phyloP scores from a whole-genome alignment of 257 asterid species.

The Solanum virginianum region DNA sequence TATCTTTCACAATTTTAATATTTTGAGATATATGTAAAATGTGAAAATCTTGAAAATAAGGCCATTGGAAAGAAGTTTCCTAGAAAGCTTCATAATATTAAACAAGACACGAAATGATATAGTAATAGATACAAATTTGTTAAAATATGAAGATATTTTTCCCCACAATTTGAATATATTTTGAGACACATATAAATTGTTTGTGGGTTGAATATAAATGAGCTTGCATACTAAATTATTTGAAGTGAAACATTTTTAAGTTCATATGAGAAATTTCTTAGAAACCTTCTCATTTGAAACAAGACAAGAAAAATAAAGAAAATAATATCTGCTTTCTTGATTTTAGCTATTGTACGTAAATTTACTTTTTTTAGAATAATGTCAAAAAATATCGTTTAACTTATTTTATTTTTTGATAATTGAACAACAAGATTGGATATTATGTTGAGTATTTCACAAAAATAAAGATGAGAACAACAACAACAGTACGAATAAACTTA shows the following conservation, averaged over 20 bases:
- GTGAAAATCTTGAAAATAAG: neutral
- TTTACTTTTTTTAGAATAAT: neutral
- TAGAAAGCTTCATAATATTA: neutral
- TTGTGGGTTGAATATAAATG: neutral
- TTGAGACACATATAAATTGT: neutral
- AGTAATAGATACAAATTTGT: neutral
- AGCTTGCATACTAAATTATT: neutral
- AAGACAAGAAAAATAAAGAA: neutral
- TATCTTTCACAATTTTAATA: neutral
- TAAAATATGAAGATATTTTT: neutral
- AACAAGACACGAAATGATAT: neutral
- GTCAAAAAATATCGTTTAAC: neutral
- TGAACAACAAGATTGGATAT: constrained; percentile 81
- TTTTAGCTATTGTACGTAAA: neutral
- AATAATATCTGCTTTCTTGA: neutral
- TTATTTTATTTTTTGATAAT: neutral
- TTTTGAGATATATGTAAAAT: neutral
- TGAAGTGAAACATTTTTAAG: neutral
- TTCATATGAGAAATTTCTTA: constrained; percentile 17
- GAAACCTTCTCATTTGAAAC: neutral
- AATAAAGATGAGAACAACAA: constrained; percentile 30
- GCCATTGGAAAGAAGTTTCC: neutral
- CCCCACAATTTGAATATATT: neutral
- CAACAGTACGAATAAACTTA: neutral
- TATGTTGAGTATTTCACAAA: constrained; percentile 68